Conservation (phyloP, 1,284 basidiomycete species). For the Cryptococcus sp. region DNA sequence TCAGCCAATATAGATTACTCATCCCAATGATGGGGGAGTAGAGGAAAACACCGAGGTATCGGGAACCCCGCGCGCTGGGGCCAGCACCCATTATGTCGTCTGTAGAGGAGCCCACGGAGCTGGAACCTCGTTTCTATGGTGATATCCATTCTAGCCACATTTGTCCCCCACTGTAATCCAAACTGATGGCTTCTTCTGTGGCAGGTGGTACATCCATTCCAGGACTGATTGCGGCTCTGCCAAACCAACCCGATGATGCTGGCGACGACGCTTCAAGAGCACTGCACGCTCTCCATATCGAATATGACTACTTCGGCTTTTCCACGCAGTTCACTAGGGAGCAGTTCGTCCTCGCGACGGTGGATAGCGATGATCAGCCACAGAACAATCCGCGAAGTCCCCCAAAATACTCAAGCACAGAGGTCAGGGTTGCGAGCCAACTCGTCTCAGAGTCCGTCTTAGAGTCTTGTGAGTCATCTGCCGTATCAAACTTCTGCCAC, state of each 20-base stretch:
- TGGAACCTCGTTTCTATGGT: neutral
- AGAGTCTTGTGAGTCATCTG: constrained; percentile 3
- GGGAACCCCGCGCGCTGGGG: neutral
- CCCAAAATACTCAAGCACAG: neutral
- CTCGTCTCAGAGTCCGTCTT: constrained; percentile 2
- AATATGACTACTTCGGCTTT: neutral
- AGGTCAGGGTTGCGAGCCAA: constrained; percentile 2
- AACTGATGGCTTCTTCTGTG: neutral
- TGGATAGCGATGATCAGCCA: neutral
- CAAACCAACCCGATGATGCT: neutral
- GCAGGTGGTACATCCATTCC: neutral
- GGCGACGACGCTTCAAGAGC: neutral
- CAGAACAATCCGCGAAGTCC: neutral
- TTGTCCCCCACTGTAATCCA: too few relatives aligned
- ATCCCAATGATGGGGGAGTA: too few relatives aligned
- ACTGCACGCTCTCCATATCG: neutral
- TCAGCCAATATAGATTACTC: too few relatives aligned
- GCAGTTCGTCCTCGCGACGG: constrained; percentile 1
- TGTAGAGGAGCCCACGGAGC: neutral
- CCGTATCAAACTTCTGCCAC: too few relatives aligned
- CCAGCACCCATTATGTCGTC: neutral
- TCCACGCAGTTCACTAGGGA: neutral
- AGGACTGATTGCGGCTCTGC: neutral
- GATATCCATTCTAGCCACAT: too few relatives aligned
- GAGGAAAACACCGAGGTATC: neutral